Evolutionary conservation across 1,139 yeast species (phyloP), one percentile per base, ranked within the genome.

Genomic region (Chernovozyma aurita): DNA sequence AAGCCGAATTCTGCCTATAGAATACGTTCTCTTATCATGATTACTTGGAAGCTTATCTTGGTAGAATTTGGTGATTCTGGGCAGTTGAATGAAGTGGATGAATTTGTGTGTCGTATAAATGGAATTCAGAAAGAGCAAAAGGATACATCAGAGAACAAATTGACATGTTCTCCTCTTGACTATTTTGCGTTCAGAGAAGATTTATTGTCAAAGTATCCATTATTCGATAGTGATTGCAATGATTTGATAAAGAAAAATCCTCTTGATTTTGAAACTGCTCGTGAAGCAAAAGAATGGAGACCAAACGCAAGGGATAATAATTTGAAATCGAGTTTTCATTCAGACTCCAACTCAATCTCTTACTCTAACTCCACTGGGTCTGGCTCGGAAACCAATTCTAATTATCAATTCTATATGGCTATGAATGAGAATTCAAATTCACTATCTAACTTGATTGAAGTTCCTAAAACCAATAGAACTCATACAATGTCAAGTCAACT

Each of bases 181-280:
- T 88, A 85, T 53, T 80, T 78, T 52, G 79, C 85, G 4, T 86
- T 85, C 50, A 70, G 87, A 42, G 85, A 83, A 42, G 95, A 87
- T 45, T 58, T 88, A 5, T 59, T 72, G 3, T 77, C 88, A 18
- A 73, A 95, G 44, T 88, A 79, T 51, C 97, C 97, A 0, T 61
- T 85, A 4, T 81, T 70, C 44, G 58, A 69, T 24, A 15, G 30
- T 8, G 28, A 13, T 15, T n/a, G 28, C n/a, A n/a, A 30, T 24
- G 22, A 3, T 9, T 6, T 21, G 32, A 28, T 28, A 15, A 36
- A 22, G 38, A 33, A 37, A 26, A 38, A 44, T 33, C 41, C 49
- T 9, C 50, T 44, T 40, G 56, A 54, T 26, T 50, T 53, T 35
- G 37, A 43, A 21, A 35, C 34, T 17, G 34, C 26, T 9, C 15